These are phyloP conservation scores for Corinectria fuckeliana DNA, from an alignment of 2,329 filamentous ascomycete genomes.

Conservation along the genomic window DNA sequence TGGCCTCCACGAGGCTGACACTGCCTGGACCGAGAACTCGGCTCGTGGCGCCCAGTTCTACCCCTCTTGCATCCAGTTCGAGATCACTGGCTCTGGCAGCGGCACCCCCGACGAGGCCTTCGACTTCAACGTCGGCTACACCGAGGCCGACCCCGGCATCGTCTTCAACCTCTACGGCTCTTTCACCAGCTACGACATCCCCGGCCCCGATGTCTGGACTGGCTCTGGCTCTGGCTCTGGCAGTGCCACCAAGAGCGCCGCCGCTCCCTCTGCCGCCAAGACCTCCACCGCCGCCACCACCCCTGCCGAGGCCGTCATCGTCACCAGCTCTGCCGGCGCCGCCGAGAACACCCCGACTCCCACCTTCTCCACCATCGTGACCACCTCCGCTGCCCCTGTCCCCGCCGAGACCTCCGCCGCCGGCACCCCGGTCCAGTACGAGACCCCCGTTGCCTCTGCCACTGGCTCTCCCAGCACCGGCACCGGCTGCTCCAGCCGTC, in stretches of 20 bases:
- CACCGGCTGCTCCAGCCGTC: slow-evolving; percentile 28
- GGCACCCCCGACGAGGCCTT: slow-evolving; percentile 49
- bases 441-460: slow-evolving; percentile 20
- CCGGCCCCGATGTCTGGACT: slow-evolving; percentile 44
- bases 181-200: slow-evolving; percentile 42
- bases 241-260: not conserved
- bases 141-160: slow-evolving; percentile 62
- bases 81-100: slow-evolving; percentile 58
- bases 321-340: slow-evolving; percentile 19
- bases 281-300: slow-evolving; percentile 1
- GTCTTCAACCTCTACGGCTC: slow-evolving; percentile 62
- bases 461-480: slow-evolving; percentile 27
- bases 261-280: not conserved
- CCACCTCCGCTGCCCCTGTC: slow-evolving; percentile 24
- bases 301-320: slow-evolving; percentile 6
- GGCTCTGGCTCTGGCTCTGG: slow-evolving; percentile 23
- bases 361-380: slow-evolving; percentile 33
- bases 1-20: slow-evolving; percentile 55
- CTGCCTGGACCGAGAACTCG: slow-evolving; percentile 38
- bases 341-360: slow-evolving; percentile 18
- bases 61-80: slow-evolving; percentile 65
- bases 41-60: slow-evolving; percentile 53
- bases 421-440: slow-evolving; percentile 15
- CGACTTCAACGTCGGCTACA: slow-evolving; percentile 62
- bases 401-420: slow-evolving; percentile 30